A percentile compares a stretch with the other conserved stretches of the same genome.
These are phyloP conservation scores for Blastomyces parvus DNA, from an alignment of 2,329 filamentous ascomycete genomes.

Conservation along the genomic window DNA sequence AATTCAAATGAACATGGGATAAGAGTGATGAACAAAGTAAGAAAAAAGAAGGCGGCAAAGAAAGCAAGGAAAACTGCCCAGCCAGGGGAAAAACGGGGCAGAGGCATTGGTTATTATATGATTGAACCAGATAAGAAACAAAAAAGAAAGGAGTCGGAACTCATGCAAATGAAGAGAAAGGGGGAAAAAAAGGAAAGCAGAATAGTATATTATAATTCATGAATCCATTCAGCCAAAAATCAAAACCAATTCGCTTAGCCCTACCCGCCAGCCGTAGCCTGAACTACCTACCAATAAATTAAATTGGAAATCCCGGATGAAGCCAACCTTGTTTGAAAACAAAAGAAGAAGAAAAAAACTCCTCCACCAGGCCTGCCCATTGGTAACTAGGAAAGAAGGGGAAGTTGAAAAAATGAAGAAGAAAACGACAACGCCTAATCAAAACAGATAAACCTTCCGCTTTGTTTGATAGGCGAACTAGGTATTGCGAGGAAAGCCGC, in stretches of 20 bases:
- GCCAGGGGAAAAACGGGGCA: neutral
- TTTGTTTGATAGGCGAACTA: neutral
- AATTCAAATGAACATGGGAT: neutral
- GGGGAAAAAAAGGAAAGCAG: slow-evolving; percentile 17
- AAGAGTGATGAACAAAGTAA: neutral
- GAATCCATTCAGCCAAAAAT: neutral
- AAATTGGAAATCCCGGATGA: neutral
- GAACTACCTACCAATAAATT: neutral
- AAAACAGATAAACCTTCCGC: neutral
- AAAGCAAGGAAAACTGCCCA: neutral
- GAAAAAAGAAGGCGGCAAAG: neutral
- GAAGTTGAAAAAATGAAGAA: slow-evolving; percentile 16
- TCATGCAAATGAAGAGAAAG: slow-evolving; percentile 16
- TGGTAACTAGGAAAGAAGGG: neutral
- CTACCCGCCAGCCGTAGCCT: neutral
- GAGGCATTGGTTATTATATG: neutral
- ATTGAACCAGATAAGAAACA: neutral
- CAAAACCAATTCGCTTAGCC: slow-evolving; percentile 23
- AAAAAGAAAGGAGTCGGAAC: slow-evolving; percentile 12
- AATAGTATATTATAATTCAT: neutral
- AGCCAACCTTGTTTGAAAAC: slow-evolving; percentile 15
- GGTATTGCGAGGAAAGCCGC: neutral
- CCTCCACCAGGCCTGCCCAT: slow-evolving; percentile 14
- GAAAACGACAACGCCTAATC: slow-evolving; percentile 3
- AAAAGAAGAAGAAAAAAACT: slow-evolving; percentile 12